Conservation (phyloP, 345 rosid genomes). For the Hibiscus trionum region DNA sequence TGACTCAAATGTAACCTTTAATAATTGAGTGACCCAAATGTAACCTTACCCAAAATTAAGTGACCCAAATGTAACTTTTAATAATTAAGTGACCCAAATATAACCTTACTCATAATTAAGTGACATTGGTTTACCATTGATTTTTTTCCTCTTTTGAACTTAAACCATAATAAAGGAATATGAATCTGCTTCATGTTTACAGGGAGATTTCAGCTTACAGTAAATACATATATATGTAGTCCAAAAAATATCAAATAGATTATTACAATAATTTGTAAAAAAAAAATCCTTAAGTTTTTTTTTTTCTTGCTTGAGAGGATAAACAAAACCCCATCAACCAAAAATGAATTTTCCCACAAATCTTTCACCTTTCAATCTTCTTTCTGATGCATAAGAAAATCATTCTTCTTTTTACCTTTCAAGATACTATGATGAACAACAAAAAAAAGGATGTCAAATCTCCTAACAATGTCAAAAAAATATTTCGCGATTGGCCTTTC, state of each 20-base stretch:
- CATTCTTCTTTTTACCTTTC: slow-evolving; percentile 15
- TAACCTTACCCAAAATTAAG: too few relatives aligned
- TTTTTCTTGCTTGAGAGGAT: slow-evolving; percentile 15
- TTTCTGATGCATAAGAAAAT: slow-evolving; percentile 26
- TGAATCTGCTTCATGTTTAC: background rate
- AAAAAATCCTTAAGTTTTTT: slow-evolving; percentile 20
- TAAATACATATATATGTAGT: background rate
- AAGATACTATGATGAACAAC: slow-evolving; percentile 18
- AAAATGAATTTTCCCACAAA: slow-evolving; percentile 27
- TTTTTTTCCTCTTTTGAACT: background rate
- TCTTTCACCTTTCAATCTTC: slow-evolving; percentile 27
- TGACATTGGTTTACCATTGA: too few relatives aligned
- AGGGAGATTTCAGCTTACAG: background rate
- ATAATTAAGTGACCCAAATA: too few relatives aligned
- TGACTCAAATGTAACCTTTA: too few relatives aligned
- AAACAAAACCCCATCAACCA: slow-evolving; percentile 25
- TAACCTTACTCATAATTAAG: too few relatives aligned
- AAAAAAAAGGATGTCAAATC: slow-evolving; percentile 17
- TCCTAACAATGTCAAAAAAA: slow-evolving; percentile 37
- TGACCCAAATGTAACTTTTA: too few relatives aligned
- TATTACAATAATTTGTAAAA: slow-evolving; percentile 2
- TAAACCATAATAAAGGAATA: background rate
- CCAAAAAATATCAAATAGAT: background rate
- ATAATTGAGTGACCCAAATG: too few relatives aligned
- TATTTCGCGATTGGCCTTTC: slow-evolving; percentile 12